A percentile compares a stretch with the other conserved stretches of the same genome.
Evolutionary conservation across 148 eudicot species (phyloP).

Genomic region (Vaccinium darrowii): DNA sequence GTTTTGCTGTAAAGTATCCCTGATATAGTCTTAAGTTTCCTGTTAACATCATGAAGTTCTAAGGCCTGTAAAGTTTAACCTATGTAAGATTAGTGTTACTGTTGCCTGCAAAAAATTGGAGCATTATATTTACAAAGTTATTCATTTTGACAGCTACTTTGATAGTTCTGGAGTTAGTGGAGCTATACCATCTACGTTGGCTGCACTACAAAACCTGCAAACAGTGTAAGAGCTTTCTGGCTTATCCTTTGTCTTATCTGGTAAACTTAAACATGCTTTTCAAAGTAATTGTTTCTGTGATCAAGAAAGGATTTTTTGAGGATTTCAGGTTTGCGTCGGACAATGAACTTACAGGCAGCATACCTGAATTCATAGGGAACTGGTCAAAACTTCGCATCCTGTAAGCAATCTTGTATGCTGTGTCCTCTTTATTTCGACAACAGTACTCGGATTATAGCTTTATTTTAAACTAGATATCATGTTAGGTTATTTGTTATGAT

Average conservation of each 20-base stretch:
- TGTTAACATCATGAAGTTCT: background rate
- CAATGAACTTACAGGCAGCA: conserved; percentile 52
- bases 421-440: background rate
- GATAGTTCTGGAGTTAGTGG: conserved; percentile 82
- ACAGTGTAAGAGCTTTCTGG: conserved; percentile 47
- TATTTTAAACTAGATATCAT: background rate
- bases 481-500: background rate
- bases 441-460: background rate
- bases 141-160: conserved; percentile 46
- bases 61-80: background rate
- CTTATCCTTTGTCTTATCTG: background rate
- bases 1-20: background rate
- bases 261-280: background rate
- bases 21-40: background rate
- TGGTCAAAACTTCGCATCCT: conserved; percentile 17
- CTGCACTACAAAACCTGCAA: conserved; percentile 41
- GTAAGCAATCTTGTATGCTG: conserved; percentile 23
- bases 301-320: conserved; percentile 4
- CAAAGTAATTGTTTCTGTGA: background rate
- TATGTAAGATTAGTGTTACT: background rate
- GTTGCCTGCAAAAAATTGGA: background rate
- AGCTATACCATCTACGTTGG: conserved; percentile 21
- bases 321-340: conserved; percentile 79
- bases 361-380: conserved; percentile 67
- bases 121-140: background rate